phyloP scores from a whole-genome alignment of 1,139 yeast genomes.

The Debaryomycetaceae sp. region DNA sequence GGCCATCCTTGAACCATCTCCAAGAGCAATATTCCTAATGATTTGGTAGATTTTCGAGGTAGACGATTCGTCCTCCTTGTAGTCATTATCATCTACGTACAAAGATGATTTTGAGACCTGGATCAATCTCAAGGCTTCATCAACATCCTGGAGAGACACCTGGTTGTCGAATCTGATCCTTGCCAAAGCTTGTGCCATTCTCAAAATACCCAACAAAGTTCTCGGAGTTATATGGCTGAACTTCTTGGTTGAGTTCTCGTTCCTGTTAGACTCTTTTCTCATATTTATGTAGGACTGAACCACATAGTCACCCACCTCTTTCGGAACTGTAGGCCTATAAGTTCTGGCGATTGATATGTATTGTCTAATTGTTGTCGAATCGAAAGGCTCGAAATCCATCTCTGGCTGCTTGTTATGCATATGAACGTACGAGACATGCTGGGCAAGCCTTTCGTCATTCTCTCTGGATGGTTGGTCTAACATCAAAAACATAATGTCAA shows the following conservation, averaged over 20 bases:
- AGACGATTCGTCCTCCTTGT: constrained; percentile 50
- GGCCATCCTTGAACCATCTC: constrained; percentile 40
- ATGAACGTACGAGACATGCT: constrained; percentile 93
- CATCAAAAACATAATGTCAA: constrained; percentile 83
- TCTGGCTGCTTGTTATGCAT: constrained; percentile 88
- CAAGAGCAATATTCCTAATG: constrained; percentile 49
- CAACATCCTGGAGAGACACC: constrained; percentile 81
- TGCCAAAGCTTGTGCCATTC: constrained; percentile 94
- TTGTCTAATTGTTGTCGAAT: constrained; percentile 78
- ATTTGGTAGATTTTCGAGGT: constrained; percentile 61
- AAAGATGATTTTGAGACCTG: constrained; percentile 85
- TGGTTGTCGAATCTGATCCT: constrained; percentile 74
- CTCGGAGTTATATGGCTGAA: constrained; percentile 93
- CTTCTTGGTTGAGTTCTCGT: constrained; percentile 73
- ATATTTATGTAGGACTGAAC: constrained; percentile 83
- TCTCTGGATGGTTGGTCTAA: constrained; percentile 83
- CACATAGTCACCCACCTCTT: constrained; percentile 82
- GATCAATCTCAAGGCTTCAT: constrained; percentile 86
- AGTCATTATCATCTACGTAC: constrained; percentile 47
- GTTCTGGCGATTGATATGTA: constrained; percentile 84
- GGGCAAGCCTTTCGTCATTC: constrained; percentile 80
- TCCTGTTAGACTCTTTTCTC: constrained; percentile 84
- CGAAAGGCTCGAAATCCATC: constrained; percentile 71
- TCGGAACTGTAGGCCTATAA: constrained; percentile 83
- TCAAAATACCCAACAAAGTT: constrained; percentile 83